Base-by-base conservation (phyloP, 805 yeast genomes). In the Candida gorgasii region DNA sequence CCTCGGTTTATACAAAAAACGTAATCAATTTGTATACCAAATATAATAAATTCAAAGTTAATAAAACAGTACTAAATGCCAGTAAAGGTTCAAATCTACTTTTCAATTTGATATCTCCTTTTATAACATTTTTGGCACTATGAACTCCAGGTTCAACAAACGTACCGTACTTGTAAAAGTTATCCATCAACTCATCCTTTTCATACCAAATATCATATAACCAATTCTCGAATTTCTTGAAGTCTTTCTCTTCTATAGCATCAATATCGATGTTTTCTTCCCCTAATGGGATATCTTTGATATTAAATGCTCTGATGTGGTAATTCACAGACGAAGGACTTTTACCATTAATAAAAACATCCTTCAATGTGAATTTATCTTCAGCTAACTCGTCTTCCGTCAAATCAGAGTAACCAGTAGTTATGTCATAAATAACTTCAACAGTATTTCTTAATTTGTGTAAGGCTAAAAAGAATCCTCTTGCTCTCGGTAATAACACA, bases 381-480 rank as follows among this genome's bases (percentile, higher is more conserved):
- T 93, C 97, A 1, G 96, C 96, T 56, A 75, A 84, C 46, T 80
- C 82, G 5, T 71, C 70, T 1, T 77, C 62, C 29, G 59, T 63
- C 36, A 87, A 80, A 9, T 89, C 96, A 4, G 83, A 73, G 62
- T 89, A 93, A 0, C 84, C 97, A 31, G 88, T 73, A 0, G 99
- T 88, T 26, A 87, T 63, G 62, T 93, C 97, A 56, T 89, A 87
- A 0, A 93, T 75, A 5, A 71, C 75, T 26, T 76, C 75, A 11
- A 79, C 73, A 4, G 83, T 67, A 8, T 68, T 59, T 15, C 72
- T 62, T 46, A 92, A 72, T 43, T 77, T 74, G 39, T 75, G 67
- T 44, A 90, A 70, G 7, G 83, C 72, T 44, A 80, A 78, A 53
- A 85, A 79, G 20, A 93, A 68, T 0, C 99, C 99, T 24, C 92